phyloP scores from a whole-genome alignment of 306 rosid species.

The Carpinus fangiana region DNA sequence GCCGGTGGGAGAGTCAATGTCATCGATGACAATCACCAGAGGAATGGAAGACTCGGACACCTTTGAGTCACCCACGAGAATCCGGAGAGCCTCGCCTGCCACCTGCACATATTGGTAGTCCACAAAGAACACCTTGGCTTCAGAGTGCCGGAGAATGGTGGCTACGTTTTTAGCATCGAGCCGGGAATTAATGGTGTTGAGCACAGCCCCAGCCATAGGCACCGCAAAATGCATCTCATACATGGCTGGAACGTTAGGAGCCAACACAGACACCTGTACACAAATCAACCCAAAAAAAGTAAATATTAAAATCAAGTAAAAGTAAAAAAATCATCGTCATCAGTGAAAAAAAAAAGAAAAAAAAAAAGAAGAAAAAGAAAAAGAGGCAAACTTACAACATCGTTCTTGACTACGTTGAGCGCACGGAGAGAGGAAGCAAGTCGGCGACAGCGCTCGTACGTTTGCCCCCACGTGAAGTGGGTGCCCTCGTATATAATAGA shows the following conservation, averaged over 20 bases:
- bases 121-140: conserved; percentile 72
- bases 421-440: conserved; percentile 79
- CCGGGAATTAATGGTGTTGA: conserved; percentile 80
- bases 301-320: not conserved
- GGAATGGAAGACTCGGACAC: conserved; percentile 43
- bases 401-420: conserved; percentile 51
- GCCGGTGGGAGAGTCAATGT: conserved; percentile 69
- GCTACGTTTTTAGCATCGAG: conserved; percentile 72
- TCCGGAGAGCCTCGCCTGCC: conserved; percentile 59
- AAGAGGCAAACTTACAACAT: conserved; percentile 54
- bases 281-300: not conserved
- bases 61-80: conserved; percentile 24
- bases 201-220: conserved; percentile 88
- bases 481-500: conserved; percentile 63
- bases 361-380: not conserved
- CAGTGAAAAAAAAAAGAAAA: not conserved
- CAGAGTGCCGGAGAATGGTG: conserved; percentile 69
- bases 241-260: conserved; percentile 91
- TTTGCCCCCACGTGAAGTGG: conserved; percentile 75
- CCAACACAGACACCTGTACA: conserved; percentile 74
- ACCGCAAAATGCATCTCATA: conserved; percentile 98
- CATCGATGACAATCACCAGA: conserved; percentile 73
- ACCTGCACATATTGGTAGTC: conserved; percentile 58
- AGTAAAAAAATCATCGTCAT: not conserved
- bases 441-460: conserved; percentile 71